Evolutionary conservation across 2,329 filamentous ascomycete genomes (phyloP).

Genomic region (Calonectria henricotiae): DNA sequence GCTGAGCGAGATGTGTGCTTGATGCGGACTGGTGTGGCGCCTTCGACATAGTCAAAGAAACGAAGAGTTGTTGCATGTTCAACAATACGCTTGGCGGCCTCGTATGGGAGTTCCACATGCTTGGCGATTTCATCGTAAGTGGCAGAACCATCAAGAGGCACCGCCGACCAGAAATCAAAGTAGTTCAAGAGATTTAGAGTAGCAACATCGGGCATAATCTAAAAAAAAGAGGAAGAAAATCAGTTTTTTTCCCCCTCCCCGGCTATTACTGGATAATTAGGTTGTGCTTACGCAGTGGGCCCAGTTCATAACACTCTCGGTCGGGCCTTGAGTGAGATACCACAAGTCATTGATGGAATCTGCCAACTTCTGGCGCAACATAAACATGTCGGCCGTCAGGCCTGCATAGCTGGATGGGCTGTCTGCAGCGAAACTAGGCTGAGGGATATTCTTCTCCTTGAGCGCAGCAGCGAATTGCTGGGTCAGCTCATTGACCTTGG

Average conservation of each 20-base stretch:
- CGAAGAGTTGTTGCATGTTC: slow-evolving; percentile 60
- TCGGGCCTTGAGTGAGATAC: slow-evolving; percentile 64
- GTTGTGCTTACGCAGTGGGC: slow-evolving; percentile 11
- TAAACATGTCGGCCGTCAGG: slow-evolving; percentile 63
- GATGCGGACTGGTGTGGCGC: background rate
- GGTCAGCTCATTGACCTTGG: slow-evolving; percentile 64
- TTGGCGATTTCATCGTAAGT: slow-evolving; percentile 62
- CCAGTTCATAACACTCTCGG: slow-evolving; percentile 21
- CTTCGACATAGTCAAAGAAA: slow-evolving; percentile 53
- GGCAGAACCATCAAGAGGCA: slow-evolving; percentile 65
- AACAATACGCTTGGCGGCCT: slow-evolving; percentile 59
- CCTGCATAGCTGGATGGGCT: slow-evolving; percentile 62
- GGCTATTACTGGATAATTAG: background rate
- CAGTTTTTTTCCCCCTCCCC: background rate
- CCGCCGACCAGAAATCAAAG: slow-evolving; percentile 69
- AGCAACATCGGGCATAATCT: slow-evolving; percentile 49
- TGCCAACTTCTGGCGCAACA: slow-evolving; percentile 62
- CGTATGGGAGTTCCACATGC: slow-evolving; percentile 58
- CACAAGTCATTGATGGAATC: slow-evolving; percentile 66
- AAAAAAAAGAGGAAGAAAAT: too few species aligned
- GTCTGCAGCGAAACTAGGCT: slow-evolving; percentile 63
- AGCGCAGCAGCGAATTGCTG: slow-evolving; percentile 61
- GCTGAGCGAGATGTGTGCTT: slow-evolving; percentile 15
- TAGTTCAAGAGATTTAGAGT: slow-evolving; percentile 66
- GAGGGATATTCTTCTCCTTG: slow-evolving; percentile 61